These are phyloP conservation scores for Scheffersomyces amazonensis DNA, from an alignment of 805 yeast species.

Conservation along the genomic window DNA sequence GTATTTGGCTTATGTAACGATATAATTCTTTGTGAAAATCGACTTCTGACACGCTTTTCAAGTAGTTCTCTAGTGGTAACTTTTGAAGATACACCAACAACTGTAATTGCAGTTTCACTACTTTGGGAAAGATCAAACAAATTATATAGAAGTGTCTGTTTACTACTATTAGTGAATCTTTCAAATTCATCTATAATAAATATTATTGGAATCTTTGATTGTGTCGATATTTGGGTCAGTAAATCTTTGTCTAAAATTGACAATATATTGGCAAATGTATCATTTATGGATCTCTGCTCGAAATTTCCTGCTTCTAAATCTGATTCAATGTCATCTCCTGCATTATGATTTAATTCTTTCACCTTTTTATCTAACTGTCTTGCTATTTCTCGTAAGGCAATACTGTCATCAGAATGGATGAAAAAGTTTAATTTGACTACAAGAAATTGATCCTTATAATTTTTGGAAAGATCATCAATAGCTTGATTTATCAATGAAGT, in stretches of 20 bases:
- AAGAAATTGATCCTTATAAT: constrained; percentile 52
- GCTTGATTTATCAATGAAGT: constrained; percentile 60
- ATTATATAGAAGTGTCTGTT: constrained; percentile 85
- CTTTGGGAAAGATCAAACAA: constrained; percentile 82
- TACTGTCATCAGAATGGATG: constrained; percentile 68
- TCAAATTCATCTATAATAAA: constrained; percentile 87
- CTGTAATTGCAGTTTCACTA: constrained; percentile 68
- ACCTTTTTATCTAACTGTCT: constrained; percentile 62
- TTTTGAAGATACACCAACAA: constrained; percentile 75
- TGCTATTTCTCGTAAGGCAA: constrained; percentile 84
- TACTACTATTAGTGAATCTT: constrained; percentile 61
- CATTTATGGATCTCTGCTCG: constrained; percentile 53
- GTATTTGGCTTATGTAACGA: constrained; percentile 50
- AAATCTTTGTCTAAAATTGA: constrained; percentile 44
- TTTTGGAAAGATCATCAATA: constrained; percentile 38
- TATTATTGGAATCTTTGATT: constrained; percentile 53
- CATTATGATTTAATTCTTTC: constrained; percentile 10
- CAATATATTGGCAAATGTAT: constrained; percentile 59
- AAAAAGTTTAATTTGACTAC: constrained; percentile 66
- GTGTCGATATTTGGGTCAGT: background rate
- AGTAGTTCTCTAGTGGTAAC: constrained; percentile 74
- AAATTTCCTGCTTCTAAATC: constrained; percentile 21
- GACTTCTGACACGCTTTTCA: constrained; percentile 86
- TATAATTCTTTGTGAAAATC: constrained; percentile 81
- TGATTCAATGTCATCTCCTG: constrained; percentile 7